These are phyloP conservation scores for Verticillium tricorpus DNA, from an alignment of 2,329 filamentous ascomycete species.

Conservation along the genomic window DNA sequence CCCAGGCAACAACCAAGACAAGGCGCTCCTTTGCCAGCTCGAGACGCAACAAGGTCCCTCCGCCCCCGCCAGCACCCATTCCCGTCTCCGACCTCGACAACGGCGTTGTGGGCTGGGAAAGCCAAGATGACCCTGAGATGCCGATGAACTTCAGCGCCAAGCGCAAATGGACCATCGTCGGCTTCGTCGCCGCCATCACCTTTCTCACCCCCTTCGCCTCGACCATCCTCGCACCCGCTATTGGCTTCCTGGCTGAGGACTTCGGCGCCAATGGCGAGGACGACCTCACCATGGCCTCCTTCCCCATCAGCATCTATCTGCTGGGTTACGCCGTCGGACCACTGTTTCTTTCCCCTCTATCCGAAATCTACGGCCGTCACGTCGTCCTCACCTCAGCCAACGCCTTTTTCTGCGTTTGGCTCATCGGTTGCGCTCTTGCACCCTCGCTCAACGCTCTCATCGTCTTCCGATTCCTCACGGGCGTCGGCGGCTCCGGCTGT, in stretches of 20 bases:
- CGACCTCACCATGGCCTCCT: slow-evolving; percentile 38
- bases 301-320: slow-evolving; percentile 59
- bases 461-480: slow-evolving; percentile 54
- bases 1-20: slow-evolving; percentile 5
- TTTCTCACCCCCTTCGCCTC: slow-evolving; percentile 63
- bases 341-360: slow-evolving; percentile 51
- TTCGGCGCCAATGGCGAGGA: slow-evolving; percentile 35
- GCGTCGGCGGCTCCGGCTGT: slow-evolving; percentile 51
- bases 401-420: slow-evolving; percentile 56
- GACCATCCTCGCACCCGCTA: slow-evolving; percentile 52
- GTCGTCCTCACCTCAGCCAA: slow-evolving; percentile 53
- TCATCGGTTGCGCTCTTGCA: slow-evolving; percentile 60
- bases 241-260: slow-evolving; percentile 36
- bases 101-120: slow-evolving; percentile 57
- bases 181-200: slow-evolving; percentile 55
- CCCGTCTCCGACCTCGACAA: slow-evolving; percentile 46
- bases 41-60: slow-evolving; percentile 20
- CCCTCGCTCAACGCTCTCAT: slow-evolving; percentile 50
- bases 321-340: slow-evolving; percentile 56
- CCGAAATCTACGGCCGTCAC: slow-evolving; percentile 61
- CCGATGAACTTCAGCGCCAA: slow-evolving; percentile 52
- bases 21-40: slow-evolving; percentile 15
- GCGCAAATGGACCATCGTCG: slow-evolving; percentile 55
- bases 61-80: slow-evolving; percentile 28
- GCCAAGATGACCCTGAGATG: slow-evolving; percentile 51